Evolutionary conservation across 495 filamentous ascomycete species (phyloP), one percentile per base, ranked within the genome.

Genomic region (Immersiella caudata): DNA sequence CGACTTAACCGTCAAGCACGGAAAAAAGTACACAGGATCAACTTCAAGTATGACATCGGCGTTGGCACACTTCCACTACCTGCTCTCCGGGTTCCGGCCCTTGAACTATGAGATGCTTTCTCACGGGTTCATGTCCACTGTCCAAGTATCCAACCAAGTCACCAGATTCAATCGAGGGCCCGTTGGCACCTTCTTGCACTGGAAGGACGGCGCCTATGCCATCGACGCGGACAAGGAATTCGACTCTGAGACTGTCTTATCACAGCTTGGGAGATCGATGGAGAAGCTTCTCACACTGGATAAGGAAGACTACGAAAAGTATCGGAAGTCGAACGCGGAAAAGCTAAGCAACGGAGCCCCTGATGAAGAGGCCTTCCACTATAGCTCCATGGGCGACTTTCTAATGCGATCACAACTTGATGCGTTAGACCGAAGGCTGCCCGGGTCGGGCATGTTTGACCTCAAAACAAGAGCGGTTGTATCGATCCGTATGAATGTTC

Each of bases 151-250:
- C 26, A 69, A 75, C n/a, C 82, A 80, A 1, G 97, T 94, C 76
- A 96, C 93, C 6, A 79, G 81, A 18, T 80, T 96, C 49, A 82
- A 87, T 66, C 85, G 88, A 62, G 84, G 84, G 1, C 93, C 95
- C 0, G 83, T 87, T 16, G 92, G 93, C 18, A 88, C 94, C 70
- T 96, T 98, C 71, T 79, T 98, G 25, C 88, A 91, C 52, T 93
- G 88, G 78, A 93, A 91, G 71, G 85, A 94, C 75, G 93, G 92
- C 3, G 82, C 85, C 0, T 97, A 98, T 75, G 94, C 96, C n/a
- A 96, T 99, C 68, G 95, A 99, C 79, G 91, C 93, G 0, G 95
- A 98, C 78, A 99, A 98, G 79, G 87, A 97, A 75, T 96, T 86
- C 72, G 95, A 97, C 68, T 84, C 79, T 8, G 90, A 91, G 25